Evolutionary conservation across 1,284 basidiomycete species (phyloP).

Genomic region (Cerrena zonata): DNA sequence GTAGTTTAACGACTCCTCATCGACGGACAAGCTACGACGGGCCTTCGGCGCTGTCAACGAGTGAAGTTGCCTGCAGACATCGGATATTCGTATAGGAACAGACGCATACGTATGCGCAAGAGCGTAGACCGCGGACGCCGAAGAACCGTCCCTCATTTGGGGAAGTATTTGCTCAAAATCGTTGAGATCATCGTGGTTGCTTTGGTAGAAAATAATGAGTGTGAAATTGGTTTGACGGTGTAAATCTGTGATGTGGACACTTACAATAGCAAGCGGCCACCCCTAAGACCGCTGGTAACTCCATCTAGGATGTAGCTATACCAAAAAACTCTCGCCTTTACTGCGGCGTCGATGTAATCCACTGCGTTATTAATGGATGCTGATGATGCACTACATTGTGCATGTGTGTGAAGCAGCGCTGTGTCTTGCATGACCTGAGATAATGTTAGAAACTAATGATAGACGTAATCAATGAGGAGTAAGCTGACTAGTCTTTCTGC

Average conservation of each 20-base stretch:
- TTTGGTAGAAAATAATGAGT: constrained; percentile 22
- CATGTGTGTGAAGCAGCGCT: constrained; percentile 61
- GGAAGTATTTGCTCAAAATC: constrained; percentile 65
- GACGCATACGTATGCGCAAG: constrained; percentile 41
- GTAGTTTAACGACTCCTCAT: constrained; percentile 56
- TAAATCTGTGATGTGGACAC: constrained; percentile 26
- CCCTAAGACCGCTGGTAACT: constrained; percentile 70
- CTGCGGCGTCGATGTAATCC: constrained; percentile 52
- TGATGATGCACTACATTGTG: constrained; percentile 56
- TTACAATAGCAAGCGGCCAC: constrained; percentile 71
- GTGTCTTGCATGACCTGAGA: constrained; percentile 53
- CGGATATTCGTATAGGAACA: constrained; percentile 64
- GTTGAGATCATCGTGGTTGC: constrained; percentile 63
- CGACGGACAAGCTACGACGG: constrained; percentile 51
- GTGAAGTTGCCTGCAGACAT: constrained; percentile 72
- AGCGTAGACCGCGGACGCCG: constrained; percentile 31
- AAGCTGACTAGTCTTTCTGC: constrained; percentile 48
- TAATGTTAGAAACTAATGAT: constrained; percentile 1
- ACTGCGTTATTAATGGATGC: constrained; percentile 48
- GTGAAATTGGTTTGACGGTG: no score
- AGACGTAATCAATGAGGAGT: neutral
- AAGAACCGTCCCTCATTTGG: constrained; percentile 26
- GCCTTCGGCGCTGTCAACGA: constrained; percentile 72
- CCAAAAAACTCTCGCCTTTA: constrained; percentile 79
- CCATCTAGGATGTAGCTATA: constrained; percentile 80